Conservation (phyloP, 1,284 basidiomycete genomes). For the Austroboletus rostrupii region DNA sequence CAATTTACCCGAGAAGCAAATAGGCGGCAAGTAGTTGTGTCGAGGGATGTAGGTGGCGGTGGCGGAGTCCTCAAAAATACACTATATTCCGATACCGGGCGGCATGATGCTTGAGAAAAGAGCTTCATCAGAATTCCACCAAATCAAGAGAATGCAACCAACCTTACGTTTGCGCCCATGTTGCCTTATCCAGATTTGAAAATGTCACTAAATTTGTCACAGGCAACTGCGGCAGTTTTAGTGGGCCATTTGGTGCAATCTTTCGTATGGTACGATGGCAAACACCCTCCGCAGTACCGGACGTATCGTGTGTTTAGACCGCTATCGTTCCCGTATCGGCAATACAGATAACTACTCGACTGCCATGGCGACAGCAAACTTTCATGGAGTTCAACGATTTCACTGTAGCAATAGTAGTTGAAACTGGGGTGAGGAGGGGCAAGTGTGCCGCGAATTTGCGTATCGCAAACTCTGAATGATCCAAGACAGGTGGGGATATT, state of each 20-base stretch:
- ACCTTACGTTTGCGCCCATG: slow-evolving; percentile 1
- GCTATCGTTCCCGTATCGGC: too few species aligned
- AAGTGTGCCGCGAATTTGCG: background rate
- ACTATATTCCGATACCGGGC: background rate
- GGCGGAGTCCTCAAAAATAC: background rate
- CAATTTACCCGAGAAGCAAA: slow-evolving; percentile 9
- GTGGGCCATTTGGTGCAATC: background rate
- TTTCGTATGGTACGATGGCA: background rate
- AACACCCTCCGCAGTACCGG: background rate
- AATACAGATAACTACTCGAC: background rate
- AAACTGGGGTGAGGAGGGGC: background rate
- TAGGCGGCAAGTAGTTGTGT: slow-evolving; percentile 1
- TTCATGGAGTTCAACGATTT: too few species aligned
- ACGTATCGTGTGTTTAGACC: too few species aligned
- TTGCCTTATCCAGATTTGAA: slow-evolving; percentile 2
- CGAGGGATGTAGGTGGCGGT: background rate
- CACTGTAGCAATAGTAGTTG: background rate
- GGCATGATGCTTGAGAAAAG: background rate
- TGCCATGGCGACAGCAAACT: background rate
- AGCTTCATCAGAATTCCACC: slow-evolving; percentile 3
- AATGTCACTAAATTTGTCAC: background rate
- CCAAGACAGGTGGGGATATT: background rate
- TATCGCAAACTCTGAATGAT: background rate
- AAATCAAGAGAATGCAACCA: slow-evolving; percentile 1
- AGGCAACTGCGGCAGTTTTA: slow-evolving; percentile 5